Evolutionary conservation across 169 alveolate species (phyloP), one percentile per base, ranked within the genome.

Genomic region (Plasmodium knowlesi): DNA sequence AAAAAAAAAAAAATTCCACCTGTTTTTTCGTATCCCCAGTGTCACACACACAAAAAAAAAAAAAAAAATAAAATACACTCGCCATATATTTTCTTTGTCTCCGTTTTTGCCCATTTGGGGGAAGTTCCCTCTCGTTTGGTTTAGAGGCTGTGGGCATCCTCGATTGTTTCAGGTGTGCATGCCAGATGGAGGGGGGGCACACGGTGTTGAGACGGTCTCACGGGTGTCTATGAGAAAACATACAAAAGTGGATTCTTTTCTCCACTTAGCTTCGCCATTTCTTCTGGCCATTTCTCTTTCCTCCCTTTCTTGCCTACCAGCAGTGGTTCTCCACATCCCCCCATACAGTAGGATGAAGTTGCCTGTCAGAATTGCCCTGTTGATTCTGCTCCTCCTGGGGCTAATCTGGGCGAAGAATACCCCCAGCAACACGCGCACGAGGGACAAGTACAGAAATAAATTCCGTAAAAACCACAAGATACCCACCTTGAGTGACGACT

Each of bases 401-500:
- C 25, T 50, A n/a, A 50, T 41, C 5, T 73, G 78, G 39, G 79
- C 72, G 30, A 50, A 46, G 70, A 67, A 73, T 30, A 67, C 50
- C 25, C 54, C 22, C 9, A 16, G 5, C 30, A 39, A 46, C 4
- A 41, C 32, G 37, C 67, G 25, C 12, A 72, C n/a, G 50, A 88
- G 22, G 25, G 6, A 79, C 2, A 22, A 22, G 19, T 78, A 78
- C 32, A 54, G 74, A 54, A 88, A 76, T 39, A 88, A 88, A 57
- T 78, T 76, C 5, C 61, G 54, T 10, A 57, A 43, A 22, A 14
- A 6, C 1, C 71, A 25, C 8, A 86, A 76, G 28, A 22, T 78
- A 57, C 57, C 82, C 30, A 70, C 50, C 1, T 57, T 81, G 50
- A 25, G 83, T 25, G 71, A 81, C 54, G 92, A 82, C 32, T 1